Evolutionary conservation across 1,284 basidiomycete species (phyloP), one percentile per base, ranked within the genome.

Genomic region (Ceraceosorus guamensis): DNA sequence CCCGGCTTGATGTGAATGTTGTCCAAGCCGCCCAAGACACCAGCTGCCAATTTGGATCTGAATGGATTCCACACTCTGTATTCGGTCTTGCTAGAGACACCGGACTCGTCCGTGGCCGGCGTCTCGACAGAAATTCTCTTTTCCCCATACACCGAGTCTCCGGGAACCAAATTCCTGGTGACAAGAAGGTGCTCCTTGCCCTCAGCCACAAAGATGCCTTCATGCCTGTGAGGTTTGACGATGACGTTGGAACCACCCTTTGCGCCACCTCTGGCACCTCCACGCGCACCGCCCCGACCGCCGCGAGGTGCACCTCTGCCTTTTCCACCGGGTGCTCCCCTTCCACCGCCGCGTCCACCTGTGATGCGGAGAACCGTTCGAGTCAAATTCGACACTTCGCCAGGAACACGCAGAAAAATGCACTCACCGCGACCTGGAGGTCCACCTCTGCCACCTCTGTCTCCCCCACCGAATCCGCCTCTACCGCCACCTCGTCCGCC

Each of bases 41-140:
- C 95, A 44, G 93, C 93, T 37, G 93, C 95, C 68, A 98, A 80
- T 83, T 98, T 99, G 76, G 84, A 87, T 67, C 95, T 84, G 86
- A 98, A 98, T 57, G 93, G 95, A 81, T 99, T 99, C 93, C 93
- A 99, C 37, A 98, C 95, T 61, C 93, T 84, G 80, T 97, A 98
- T 79, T 99, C 93, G 69, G 86, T 83, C 81, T 99, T 99, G 60
- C 61, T 52, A 13, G 85, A 88, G 55, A 79, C 78, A n/a, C 67
- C 63, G 30, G 63, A 59, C 68, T 78, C 69, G 50, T 88, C 87
- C 57, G 84, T 82, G 82, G 50, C 85, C 83, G 79, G 92, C 1
- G 67, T 63, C 88, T 79, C 82, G 58, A 79, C 76, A 37, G 72
- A 69, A 61, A 79, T 78, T 51, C 78, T 73, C 77, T 99, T 99